Evolutionary conservation across 2,329 filamentous ascomycete species (phyloP).

Genomic region (Parascedosporium putredinis): DNA sequence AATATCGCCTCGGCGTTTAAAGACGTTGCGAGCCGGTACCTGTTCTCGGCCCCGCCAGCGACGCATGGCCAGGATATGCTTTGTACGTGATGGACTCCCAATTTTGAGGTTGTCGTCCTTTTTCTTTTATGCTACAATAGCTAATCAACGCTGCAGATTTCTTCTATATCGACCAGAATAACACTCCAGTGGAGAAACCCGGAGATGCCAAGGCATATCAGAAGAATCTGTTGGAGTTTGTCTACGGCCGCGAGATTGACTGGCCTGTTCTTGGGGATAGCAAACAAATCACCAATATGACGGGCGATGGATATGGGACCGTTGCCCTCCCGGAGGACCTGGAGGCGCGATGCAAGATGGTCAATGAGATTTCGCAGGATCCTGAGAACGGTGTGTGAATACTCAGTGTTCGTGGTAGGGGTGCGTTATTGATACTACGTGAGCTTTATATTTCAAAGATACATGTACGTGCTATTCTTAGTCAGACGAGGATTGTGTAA

Average conservation of each 20-base stretch:
- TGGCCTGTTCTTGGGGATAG: conserved; percentile 11
- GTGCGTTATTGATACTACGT: no score
- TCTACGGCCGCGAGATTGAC: conserved; percentile 10
- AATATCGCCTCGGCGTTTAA: conserved; percentile 12
- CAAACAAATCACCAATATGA: conserved; percentile 11
- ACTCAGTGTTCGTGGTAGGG: no score
- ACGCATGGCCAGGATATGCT: conserved; percentile 12
- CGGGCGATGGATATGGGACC: conserved; percentile 3
- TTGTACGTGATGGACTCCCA: conserved; percentile 9
- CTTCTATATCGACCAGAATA: conserved; percentile 10
- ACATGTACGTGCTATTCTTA: no score
- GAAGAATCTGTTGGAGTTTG: conserved; percentile 11
- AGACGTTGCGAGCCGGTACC: conserved; percentile 8
- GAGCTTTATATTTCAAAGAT: no score
- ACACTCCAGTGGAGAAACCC: conserved; percentile 8
- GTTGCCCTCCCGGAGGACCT: conserved; percentile 4
- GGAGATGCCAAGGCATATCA: conserved; percentile 10
- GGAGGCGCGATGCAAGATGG: conserved; percentile 9
- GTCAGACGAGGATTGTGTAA: no score
- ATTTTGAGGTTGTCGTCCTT: not conserved
- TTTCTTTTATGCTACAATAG: no score
- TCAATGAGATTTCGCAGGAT: conserved; percentile 10
- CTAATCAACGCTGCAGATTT: not conserved
- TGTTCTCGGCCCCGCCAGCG: conserved; percentile 11
- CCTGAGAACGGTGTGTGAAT: no score